These are phyloP conservation scores for Sanghuangporus sanghuang DNA, from an alignment of 1,284 basidiomycete genomes.

Conservation along the genomic window DNA sequence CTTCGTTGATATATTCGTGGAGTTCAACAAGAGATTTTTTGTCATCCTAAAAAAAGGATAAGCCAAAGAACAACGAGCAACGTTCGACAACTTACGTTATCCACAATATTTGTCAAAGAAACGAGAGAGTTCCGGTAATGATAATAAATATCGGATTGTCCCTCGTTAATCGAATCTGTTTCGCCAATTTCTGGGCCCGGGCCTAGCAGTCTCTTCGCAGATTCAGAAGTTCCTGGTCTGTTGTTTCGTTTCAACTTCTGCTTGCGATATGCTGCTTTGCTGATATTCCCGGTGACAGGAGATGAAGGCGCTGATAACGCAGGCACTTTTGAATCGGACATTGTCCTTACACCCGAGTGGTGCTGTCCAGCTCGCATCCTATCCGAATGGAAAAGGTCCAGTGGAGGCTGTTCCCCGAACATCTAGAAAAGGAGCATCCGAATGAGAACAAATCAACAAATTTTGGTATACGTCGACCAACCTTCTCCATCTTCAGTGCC, in stretches of 20 bases:
- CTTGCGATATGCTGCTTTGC: constrained; percentile 44
- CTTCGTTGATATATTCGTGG: constrained; percentile 51
- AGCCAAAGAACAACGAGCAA: constrained; percentile 4
- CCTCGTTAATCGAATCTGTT: constrained; percentile 11
- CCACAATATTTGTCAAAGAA: constrained; percentile 70
- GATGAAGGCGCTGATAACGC: constrained; percentile 18
- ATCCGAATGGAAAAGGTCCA: constrained; percentile 63
- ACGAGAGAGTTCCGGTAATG: constrained; percentile 75
- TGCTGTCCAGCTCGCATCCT: constrained; percentile 32
- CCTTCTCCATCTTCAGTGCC: constrained; percentile 82
- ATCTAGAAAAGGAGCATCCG: constrained; percentile 39
- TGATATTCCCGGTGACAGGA: constrained; percentile 37
- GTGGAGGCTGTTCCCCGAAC: constrained; percentile 74
- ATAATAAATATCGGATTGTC: constrained; percentile 51
- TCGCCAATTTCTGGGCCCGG: constrained; percentile 19
- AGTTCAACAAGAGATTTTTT: constrained; percentile 65
- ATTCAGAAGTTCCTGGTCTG: constrained; percentile 53
- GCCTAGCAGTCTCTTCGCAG: constrained; percentile 43
- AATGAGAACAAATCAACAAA: constrained; percentile 13
- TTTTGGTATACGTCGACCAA: constrained; percentile 23
- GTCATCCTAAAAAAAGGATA: constrained; percentile 50
- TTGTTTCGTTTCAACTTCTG: constrained; percentile 34
- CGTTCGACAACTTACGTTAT: constrained; percentile 47
- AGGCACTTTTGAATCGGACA: constrained; percentile 6
- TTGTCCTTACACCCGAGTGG: constrained; percentile 22